A percentile compares a stretch with the other conserved stretches of the same genome.
Conservation (phyloP, 2,329 filamentous ascomycete genomes). For the Penicillium corylophilum region DNA sequence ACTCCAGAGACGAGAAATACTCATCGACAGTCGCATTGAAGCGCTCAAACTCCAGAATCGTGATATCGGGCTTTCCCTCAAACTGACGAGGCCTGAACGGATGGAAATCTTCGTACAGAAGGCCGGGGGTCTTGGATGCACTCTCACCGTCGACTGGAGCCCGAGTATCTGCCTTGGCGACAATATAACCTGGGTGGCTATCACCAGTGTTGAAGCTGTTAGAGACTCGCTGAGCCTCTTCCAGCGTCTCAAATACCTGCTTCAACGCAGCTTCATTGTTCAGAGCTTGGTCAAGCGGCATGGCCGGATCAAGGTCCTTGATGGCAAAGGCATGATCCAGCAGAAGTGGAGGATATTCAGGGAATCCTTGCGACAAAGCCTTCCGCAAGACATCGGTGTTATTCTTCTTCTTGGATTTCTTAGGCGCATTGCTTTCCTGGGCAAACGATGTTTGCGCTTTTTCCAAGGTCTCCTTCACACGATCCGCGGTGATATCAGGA, state of each 20-base stretch:
- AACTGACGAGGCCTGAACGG: slow-evolving; percentile 85
- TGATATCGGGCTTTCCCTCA: slow-evolving; percentile 62
- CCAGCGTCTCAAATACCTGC: slow-evolving; percentile 65
- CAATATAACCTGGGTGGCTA: slow-evolving; percentile 77
- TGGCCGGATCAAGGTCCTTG: slow-evolving; percentile 66
- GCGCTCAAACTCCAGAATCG: slow-evolving; percentile 73
- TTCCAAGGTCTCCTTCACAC: slow-evolving; percentile 68
- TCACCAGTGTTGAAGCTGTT: slow-evolving; percentile 66
- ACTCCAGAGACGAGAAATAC: slow-evolving; percentile 95
- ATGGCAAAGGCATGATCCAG: slow-evolving; percentile 79
- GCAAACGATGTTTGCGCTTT: slow-evolving; percentile 53
- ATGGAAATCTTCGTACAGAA: slow-evolving; percentile 93
- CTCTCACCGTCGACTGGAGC: slow-evolving; percentile 42
- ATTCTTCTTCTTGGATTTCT: slow-evolving; percentile 75
- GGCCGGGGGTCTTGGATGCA: slow-evolving; percentile 30
- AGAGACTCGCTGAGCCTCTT: slow-evolving; percentile 68
- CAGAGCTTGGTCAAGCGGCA: slow-evolving; percentile 68
- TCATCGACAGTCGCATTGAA: slow-evolving; percentile 95
- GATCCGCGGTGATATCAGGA: slow-evolving; percentile 70
- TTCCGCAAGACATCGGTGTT: slow-evolving; percentile 73
- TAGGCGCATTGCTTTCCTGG: slow-evolving; percentile 43
- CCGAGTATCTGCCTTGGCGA: slow-evolving; percentile 62
- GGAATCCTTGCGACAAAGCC: slow-evolving; percentile 78
- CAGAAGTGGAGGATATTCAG: slow-evolving; percentile 82
- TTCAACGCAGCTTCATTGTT: slow-evolving; percentile 64